Base-by-base conservation (phyloP, 164 flowering plant species). In the Sextonia rubra region DNA sequence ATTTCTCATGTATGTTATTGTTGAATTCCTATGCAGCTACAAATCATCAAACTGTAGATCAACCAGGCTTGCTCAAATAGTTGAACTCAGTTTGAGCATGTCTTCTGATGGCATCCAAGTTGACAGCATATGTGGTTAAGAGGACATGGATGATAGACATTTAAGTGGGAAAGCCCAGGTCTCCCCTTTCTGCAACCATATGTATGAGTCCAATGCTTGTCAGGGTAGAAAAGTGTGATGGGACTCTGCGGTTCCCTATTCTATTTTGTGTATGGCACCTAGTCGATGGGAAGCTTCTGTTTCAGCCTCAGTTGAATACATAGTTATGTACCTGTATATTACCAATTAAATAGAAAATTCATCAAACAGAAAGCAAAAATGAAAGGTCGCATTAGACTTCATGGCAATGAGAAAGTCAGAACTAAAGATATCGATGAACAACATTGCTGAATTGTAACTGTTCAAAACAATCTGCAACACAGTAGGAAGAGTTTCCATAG, bases 1-100 rank as follows among this genome's bases (percentile, higher is more conserved):
- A 76, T 89, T 86, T 78, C 89, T 95, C 18, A 91, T 95, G 98
- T 84, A 91, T 74, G 77, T 95, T 56, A 89, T 94, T 0, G 87
- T 83, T 79, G 92, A 91, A 65, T 83, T 81, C 75, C 73, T 91
- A 18, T 74, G 56, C 52, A 84, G 91, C 78, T 76, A 72, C 76
- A 83, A 64, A 75, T 62, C 66, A 47, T 37, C 18, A 25, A 71
- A 69, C 77, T 27, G 66, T 20, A 30, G 71, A 65, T 70, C 77
- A 64, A 56, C 29, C 9, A 27, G 60, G 44, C 60, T 66, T 47
- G 52, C 61, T 72, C 52, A 71, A 60, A 49, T 77, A 69, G 56
- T 70, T 47, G 73, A 76, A 29, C 73, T 52, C 22, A 58, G 63
- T 70, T 44, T 61, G 20, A 69, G 60, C 68, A 74, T 68, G 37